Conservation (phyloP, 352 stramenopile genomes). For the Lagenidium sp. region DNA sequence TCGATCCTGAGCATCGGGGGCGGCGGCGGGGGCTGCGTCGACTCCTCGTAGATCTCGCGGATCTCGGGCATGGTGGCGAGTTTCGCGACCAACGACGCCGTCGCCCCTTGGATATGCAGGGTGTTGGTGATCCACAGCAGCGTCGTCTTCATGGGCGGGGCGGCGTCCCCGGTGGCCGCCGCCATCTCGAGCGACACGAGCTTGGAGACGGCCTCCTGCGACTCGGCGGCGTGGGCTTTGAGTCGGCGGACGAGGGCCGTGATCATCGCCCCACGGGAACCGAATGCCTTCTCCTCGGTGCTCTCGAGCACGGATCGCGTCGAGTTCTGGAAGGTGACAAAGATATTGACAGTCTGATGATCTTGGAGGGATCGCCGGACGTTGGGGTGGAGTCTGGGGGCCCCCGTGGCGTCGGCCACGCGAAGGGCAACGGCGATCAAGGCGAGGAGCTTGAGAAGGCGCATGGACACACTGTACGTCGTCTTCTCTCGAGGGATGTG, state of each 20-base stretch:
- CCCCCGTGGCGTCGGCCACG: not conserved
- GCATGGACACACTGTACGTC: no score
- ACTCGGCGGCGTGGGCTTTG: conserved; percentile 1
- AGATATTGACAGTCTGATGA: conserved; percentile 12
- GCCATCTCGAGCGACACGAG: conserved; percentile 1
- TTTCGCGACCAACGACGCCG: conserved; percentile 13
- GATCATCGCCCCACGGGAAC: conserved; percentile 1
- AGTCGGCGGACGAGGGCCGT: conserved; percentile 2
- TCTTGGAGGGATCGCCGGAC: conserved; percentile 4
- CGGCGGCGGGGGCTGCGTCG: no score
- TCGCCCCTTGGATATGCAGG: conserved; percentile 12
- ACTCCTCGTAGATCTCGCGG: conserved; percentile 13
- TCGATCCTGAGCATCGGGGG: not conserved
- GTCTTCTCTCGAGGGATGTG: no score
- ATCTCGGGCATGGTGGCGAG: conserved; percentile 7
- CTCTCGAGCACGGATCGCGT: not conserved
- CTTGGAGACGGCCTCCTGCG: conserved; percentile 1
- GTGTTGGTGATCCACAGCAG: conserved; percentile 16
- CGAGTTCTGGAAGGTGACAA: not conserved
- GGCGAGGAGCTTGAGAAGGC: no score
- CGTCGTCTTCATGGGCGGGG: no score
- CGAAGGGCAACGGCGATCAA: not conserved
- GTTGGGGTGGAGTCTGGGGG: conserved; percentile 8
- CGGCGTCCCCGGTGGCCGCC: conserved; percentile 5
- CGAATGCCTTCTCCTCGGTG: no score